A percentile compares a stretch with the other conserved stretches of the same genome.
Evolutionary conservation across 768 basidiomycete genomes (phyloP).

Genomic region (Pulveroboletus sp.): DNA sequence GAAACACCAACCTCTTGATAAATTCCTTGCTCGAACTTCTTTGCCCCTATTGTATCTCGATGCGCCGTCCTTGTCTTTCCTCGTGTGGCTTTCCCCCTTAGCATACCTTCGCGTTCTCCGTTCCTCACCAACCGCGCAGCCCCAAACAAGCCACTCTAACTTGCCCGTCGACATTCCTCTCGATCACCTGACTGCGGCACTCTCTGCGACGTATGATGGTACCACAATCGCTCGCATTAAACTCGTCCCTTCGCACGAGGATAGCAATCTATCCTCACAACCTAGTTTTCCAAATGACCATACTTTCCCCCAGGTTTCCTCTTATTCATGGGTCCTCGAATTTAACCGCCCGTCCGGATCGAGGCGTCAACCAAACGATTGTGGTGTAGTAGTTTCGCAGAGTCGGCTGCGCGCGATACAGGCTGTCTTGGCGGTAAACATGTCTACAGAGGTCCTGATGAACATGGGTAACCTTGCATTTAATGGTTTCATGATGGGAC

Average conservation of each 20-base stretch:
- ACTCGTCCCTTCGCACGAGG: constrained; percentile 32
- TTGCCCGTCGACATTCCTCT: constrained; percentile 47
- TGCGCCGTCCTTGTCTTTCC: constrained; percentile 66
- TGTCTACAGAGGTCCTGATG: constrained; percentile 24
- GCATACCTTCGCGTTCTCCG: constrained; percentile 63
- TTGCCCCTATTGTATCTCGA: constrained; percentile 71
- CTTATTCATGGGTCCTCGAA: constrained; percentile 62
- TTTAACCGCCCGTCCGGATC: constrained; percentile 45
- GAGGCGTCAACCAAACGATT: constrained; percentile 39
- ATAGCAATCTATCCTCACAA: constrained; percentile 7
- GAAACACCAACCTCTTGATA: constrained; percentile 55
- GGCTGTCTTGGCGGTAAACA: constrained; percentile 44
- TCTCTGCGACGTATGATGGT: constrained; percentile 43
- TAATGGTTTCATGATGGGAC: constrained; percentile 19
- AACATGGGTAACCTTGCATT: constrained; percentile 26
- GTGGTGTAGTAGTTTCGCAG: constrained; percentile 70
- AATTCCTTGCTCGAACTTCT: constrained; percentile 51
- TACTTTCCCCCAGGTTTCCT: constrained; percentile 21
- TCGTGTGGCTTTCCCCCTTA: constrained; percentile 64
- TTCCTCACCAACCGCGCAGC: constrained; percentile 19
- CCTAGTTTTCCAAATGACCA: constrained; percentile 23
- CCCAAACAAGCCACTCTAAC: constrained; percentile 14
- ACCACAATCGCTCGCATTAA: constrained; percentile 53
- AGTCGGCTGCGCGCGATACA: constrained; percentile 72
- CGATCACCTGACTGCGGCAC: constrained; percentile 41